Evolutionary conservation across 2,329 filamentous ascomycete species (phyloP).

Genomic region (Karstenula rhodostoma): DNA sequence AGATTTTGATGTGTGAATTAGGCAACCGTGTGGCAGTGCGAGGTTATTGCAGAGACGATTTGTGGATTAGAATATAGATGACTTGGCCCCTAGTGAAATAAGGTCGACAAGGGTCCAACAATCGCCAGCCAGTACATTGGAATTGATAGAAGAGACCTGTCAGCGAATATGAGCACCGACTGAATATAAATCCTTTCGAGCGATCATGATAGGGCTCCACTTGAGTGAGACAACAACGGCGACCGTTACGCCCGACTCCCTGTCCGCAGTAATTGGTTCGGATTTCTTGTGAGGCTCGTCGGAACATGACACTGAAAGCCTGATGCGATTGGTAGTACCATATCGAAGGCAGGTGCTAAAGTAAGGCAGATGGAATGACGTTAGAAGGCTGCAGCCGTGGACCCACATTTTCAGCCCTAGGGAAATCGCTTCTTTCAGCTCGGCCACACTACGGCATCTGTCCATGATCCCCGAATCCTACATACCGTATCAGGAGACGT

Average conservation of each 20-base stretch:
- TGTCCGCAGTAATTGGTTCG: background rate
- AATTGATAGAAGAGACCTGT: background rate
- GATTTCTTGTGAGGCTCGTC: background rate
- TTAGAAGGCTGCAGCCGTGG: background rate
- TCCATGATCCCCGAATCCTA: background rate
- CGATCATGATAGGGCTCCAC: background rate
- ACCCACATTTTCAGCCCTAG: slow-evolving; percentile 12
- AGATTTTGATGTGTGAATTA: background rate
- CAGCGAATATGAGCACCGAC: slow-evolving; percentile 1
- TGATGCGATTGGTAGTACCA: background rate
- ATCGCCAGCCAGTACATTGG: slow-evolving; percentile 5
- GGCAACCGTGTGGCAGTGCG: slow-evolving; percentile 16
- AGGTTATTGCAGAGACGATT: slow-evolving; percentile 1
- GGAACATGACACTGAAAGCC: background rate
- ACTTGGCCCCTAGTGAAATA: slow-evolving; percentile 5
- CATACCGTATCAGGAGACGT: background rate
- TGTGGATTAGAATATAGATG: background rate
- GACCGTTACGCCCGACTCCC: background rate
- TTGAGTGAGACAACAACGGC: background rate
- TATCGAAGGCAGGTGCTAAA: background rate
- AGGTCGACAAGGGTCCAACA: slow-evolving; percentile 5
- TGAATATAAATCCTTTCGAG: background rate
- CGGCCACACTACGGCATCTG: background rate
- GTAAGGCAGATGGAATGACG: background rate
- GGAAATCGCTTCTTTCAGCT: slow-evolving; percentile 2